Conservation (phyloP, 2,329 filamentous ascomycete genomes). For the Tolypocladium nubicola region DNA sequence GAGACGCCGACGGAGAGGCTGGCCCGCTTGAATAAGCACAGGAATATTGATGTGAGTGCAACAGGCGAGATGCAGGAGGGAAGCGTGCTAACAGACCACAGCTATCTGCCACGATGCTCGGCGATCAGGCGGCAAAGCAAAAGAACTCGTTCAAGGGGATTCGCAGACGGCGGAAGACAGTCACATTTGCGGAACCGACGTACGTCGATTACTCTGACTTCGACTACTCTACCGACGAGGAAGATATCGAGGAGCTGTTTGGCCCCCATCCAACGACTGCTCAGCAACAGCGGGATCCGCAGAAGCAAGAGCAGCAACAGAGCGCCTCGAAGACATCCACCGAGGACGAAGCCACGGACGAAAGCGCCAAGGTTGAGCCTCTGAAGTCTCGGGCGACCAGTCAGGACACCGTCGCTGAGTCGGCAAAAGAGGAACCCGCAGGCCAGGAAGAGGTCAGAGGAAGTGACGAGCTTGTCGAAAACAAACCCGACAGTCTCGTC, state of each 20-base stretch:
- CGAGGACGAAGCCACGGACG: conserved; percentile 31
- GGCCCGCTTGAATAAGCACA: conserved; percentile 90
- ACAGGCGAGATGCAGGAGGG: not conserved
- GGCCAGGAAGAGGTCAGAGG: conserved; percentile 27
- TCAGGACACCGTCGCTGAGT: conserved; percentile 25
- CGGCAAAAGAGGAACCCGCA: conserved; percentile 19
- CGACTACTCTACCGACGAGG: conserved; percentile 75
- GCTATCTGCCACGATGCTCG: conserved; percentile 53
- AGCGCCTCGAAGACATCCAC: conserved; percentile 17
- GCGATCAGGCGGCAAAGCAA: conserved; percentile 60
- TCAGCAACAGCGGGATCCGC: conserved; percentile 18
- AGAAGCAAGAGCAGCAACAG: conserved; percentile 17
- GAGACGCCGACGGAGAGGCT: conserved; percentile 94
- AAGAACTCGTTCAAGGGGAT: conserved; percentile 79
- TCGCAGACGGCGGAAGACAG: conserved; percentile 73
- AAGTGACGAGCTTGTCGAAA: conserved; percentile 59
- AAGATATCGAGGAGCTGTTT: conserved; percentile 36
- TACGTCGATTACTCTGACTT: conserved; percentile 83
- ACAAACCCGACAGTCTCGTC: conserved; percentile 38
- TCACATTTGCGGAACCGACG: conserved; percentile 74
- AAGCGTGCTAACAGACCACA: conserved; percentile 13
- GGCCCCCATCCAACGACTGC: conserved; percentile 20
- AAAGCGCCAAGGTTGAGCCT: conserved; percentile 45
- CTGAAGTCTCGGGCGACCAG: conserved; percentile 37
- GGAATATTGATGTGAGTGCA: conserved; percentile 81